Conservation (phyloP, 257 asterid genomes). For the Nicotiana benthamiana region DNA sequence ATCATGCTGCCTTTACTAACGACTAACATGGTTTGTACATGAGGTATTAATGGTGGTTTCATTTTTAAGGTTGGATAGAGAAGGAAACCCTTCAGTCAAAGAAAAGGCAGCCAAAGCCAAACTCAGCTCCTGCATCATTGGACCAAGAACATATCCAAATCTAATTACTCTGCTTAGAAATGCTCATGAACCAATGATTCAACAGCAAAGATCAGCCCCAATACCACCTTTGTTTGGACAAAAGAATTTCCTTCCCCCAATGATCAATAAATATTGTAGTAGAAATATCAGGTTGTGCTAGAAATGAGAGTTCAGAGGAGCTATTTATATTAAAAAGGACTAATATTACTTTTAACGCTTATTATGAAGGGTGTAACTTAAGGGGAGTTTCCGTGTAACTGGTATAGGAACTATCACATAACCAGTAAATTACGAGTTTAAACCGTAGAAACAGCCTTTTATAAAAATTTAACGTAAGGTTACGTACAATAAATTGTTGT, state of each 20-base stretch:
- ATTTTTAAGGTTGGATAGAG: neutral
- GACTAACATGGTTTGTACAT: too few species aligned
- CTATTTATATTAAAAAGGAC: neutral
- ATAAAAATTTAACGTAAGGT: too few species aligned
- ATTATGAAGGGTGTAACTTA: too few species aligned
- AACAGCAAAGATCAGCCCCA: slow-evolving; percentile 20
- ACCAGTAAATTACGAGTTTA: too few species aligned
- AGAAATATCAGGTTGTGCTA: neutral
- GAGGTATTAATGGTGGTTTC: neutral
- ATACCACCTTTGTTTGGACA: slow-evolving; percentile 11
- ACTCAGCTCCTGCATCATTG: slow-evolving; percentile 19
- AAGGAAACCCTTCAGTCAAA: slow-evolving; percentile 34
- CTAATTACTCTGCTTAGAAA: neutral
- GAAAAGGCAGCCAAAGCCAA: slow-evolving; percentile 13
- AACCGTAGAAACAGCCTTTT: too few species aligned
- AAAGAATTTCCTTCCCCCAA: slow-evolving; percentile 12
- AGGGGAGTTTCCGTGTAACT: too few species aligned
- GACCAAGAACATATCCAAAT: neutral
- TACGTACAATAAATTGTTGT: too few species aligned
- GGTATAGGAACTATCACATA: too few species aligned
- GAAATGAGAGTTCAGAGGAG: neutral
- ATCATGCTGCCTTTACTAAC: too few species aligned
- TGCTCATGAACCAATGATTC: slow-evolving; percentile 26
- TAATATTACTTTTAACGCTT: neutral
- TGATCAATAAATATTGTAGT: neutral